These are phyloP conservation scores for Erodium moschatum DNA, from an alignment of 441 rosid genomes.

Conservation along the genomic window DNA sequence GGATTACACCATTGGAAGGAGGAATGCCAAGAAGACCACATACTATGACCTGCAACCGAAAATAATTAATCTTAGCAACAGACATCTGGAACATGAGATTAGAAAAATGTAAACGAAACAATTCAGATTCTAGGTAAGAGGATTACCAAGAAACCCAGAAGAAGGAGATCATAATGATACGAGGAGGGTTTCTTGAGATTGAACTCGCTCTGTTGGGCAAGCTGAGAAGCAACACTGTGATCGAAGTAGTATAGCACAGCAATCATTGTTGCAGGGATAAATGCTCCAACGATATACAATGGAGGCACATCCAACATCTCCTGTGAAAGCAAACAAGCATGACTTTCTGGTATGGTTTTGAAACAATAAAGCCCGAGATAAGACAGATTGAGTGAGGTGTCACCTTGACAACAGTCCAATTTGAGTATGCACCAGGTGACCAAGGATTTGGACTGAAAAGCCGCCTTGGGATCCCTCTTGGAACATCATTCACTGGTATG, in stretches of 20 bases:
- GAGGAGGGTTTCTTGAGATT: constrained; percentile 74
- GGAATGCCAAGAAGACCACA: constrained; percentile 79
- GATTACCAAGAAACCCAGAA: constrained; percentile 56
- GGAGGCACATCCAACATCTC: constrained; percentile 66
- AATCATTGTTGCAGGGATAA: constrained; percentile 80
- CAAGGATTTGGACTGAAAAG: constrained; percentile 79
- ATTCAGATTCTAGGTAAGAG: constrained; percentile 11
- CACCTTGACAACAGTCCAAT: constrained; percentile 75
- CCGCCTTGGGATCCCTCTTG: constrained; percentile 66
- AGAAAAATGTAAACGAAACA: background rate
- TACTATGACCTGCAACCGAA: constrained; percentile 39
- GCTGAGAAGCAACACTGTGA: constrained; percentile 79
- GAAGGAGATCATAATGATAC: constrained; percentile 69
- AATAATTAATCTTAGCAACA: constrained; percentile 11
- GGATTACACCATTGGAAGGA: constrained; percentile 75
- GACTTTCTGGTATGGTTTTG: constrained; percentile 16
- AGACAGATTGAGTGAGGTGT: constrained; percentile 7
- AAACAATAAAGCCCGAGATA: constrained; percentile 15
- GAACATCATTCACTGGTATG: constrained; percentile 56
- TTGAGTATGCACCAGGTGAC: constrained; percentile 70
- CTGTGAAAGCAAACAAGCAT: constrained; percentile 29
- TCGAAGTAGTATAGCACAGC: constrained; percentile 72
- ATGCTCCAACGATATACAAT: constrained; percentile 61
- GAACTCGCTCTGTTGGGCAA: constrained; percentile 69
- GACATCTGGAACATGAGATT: background rate